Evolutionary conservation across 345 rosid genomes (phyloP).

Genomic region (Capsella bursapastoris): DNA sequence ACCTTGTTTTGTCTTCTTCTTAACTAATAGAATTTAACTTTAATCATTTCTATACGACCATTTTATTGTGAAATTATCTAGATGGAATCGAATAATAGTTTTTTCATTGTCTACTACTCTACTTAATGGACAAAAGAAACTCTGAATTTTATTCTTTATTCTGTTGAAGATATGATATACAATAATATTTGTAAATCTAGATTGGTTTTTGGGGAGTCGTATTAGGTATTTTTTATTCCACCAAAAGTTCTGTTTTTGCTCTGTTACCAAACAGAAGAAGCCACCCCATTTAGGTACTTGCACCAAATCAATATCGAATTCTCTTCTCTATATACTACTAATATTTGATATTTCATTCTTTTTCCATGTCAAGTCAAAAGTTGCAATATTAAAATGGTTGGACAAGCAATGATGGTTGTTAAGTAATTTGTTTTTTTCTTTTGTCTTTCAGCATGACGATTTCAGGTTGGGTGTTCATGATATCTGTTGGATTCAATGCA

Average conservation of each 20-base stretch:
- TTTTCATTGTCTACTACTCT: too few species aligned
- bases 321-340: constrained; percentile 1
- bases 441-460: constrained; percentile 60
- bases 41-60: neutral
- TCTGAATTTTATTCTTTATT: neutral
- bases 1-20: constrained; percentile 1
- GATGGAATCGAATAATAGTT: neutral
- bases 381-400: neutral
- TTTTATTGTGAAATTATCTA: neutral
- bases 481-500: constrained; percentile 74
- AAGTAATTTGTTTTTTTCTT: neutral
- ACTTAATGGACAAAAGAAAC: too few species aligned
- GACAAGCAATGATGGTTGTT: neutral
- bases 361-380: neutral
- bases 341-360: neutral
- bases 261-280: neutral
- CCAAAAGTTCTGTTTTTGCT: neutral
- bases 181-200: constrained; percentile 1
- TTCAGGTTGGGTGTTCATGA: constrained; percentile 71
- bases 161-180: constrained; percentile 22
- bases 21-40: neutral
- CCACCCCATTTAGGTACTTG: constrained; percentile 24
- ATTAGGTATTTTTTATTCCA: neutral
- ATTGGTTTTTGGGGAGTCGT: neutral
- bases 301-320: constrained; percentile 28